A percentile compares a stretch with the other conserved stretches of the same genome.
Evolutionary conservation across 306 rosid genomes (phyloP).

Genomic region (Amphicarpaea edgeworthii): DNA sequence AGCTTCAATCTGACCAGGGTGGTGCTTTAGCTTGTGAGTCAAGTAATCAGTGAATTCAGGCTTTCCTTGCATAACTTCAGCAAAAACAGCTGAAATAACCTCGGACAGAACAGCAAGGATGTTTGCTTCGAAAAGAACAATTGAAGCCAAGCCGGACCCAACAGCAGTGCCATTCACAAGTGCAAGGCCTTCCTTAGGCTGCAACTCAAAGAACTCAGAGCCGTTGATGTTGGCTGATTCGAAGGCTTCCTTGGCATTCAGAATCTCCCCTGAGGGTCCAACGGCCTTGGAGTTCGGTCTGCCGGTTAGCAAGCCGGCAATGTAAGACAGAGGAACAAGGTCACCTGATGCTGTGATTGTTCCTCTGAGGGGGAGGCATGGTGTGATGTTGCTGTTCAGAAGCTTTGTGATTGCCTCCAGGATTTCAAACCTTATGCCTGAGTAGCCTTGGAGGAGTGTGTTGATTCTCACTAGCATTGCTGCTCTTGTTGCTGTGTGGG

Average conservation of each 20-base stretch:
- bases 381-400: conserved; percentile 75
- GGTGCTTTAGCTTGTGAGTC: conserved; percentile 89
- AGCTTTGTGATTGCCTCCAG: conserved; percentile 81
- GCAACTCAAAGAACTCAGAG: conserved; percentile 79
- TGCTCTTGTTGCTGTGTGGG: conserved; percentile 82
- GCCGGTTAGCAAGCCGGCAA: conserved; percentile 83
- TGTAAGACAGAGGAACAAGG: conserved; percentile 89
- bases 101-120: conserved; percentile 71
- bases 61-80: conserved; percentile 92
- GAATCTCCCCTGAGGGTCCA: conserved; percentile 69
- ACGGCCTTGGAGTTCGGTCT: conserved; percentile 77
- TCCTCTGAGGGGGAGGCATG: conserved; percentile 86
- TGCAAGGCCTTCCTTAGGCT: conserved; percentile 95
- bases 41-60: conserved; percentile 93
- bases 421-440: conserved; percentile 89
- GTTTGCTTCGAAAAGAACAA: conserved; percentile 85
- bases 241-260: conserved; percentile 72
- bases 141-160: conserved; percentile 89
- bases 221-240: conserved; percentile 58
- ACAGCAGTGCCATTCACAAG: conserved; percentile 95
- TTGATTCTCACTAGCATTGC: conserved; percentile 88
- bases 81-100: conserved; percentile 76
- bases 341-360: conserved; percentile 90
- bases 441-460: conserved; percentile 94
- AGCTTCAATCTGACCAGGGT: conserved; percentile 96